Evolutionary conservation across 2,329 filamentous ascomycete genomes (phyloP), one percentile per base, ranked within the genome.

Genomic region (Alternaria triticina): DNA sequence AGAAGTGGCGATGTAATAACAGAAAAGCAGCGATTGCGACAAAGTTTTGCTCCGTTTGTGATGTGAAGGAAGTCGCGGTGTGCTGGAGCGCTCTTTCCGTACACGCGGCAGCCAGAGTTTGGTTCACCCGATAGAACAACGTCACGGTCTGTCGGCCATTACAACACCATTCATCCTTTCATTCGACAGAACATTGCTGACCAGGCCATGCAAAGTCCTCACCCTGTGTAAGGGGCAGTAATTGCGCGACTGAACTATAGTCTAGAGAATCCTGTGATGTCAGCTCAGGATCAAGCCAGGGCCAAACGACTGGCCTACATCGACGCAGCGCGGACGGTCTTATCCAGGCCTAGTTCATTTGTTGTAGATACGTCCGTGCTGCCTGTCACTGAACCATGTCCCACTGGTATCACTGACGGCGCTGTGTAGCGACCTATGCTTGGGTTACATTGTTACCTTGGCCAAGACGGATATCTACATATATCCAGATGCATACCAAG

Each of bases 51-150:
- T 17, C 44, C 10, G 27, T 33, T 47, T 33, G 44, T 30, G 43
- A 28, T 8, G 55, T 57, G 55, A 50, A 40, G 55, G 55, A 8
- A 57, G 55, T 57, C 45, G 55, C 55, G 28, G 50, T 55, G 10
- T 30, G 50, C 40, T 33, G n/a, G 9, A n/a, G 25, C 28, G 46
- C 54, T 33, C 58, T 20, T 57, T 25, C 59, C 44, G 17, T 15
- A 23, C 27, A 28, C 40, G 43, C n/a, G 54, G 59, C 25, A 57
- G 54, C 59, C 27, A 43, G 17, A 40, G 9, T 57, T 40, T 83
- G 65, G 82, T 77, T 17, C 82, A 74, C 20, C 11, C 81, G 82
- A 62, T 76, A 15, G 13, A 28, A 51, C 13, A 33, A 52, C 43
- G 40, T 30, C 33, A 20, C 44, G 13, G 54, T 47, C 22, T 25